These are phyloP conservation scores for Rhodotorula graminis DNA, from an alignment of 768 basidiomycete species.

Conservation along the genomic window DNA sequence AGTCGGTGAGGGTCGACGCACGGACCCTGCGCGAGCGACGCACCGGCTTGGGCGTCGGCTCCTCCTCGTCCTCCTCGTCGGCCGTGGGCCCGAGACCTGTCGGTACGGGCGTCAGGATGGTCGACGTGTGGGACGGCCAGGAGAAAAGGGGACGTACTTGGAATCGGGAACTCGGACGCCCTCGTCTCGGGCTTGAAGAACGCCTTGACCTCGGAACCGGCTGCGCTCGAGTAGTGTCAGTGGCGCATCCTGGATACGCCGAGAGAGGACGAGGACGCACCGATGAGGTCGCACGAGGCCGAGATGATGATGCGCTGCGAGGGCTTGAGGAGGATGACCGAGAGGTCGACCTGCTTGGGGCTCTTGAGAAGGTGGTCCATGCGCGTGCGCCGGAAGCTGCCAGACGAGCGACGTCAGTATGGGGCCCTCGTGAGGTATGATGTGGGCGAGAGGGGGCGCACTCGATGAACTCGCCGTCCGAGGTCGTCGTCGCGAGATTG, in stretches of 20 bases:
- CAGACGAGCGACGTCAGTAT: too few relatives aligned
- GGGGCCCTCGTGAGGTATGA: neutral
- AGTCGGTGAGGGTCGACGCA: too few relatives aligned
- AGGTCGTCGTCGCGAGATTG: constrained; percentile 20
- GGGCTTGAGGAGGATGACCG: constrained; percentile 37
- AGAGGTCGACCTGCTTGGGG: constrained; percentile 26
- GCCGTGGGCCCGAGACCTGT: neutral
- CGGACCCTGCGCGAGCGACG: too few relatives aligned
- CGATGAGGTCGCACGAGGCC: constrained; percentile 36
- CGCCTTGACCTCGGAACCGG: constrained; percentile 24
- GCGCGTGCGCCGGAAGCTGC: constrained; percentile 30
- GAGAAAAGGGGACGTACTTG: neutral
- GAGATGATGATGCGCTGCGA: constrained; percentile 36
- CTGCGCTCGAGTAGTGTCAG: neutral
- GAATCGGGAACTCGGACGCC: constrained; percentile 19
- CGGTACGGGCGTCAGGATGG: neutral
- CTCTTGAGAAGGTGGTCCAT: constrained; percentile 11
- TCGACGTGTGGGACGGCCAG: too few relatives aligned
- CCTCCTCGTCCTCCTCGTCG: neutral
- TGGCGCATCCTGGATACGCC: neutral
- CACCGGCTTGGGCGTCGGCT: neutral
- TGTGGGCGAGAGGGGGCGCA: neutral
- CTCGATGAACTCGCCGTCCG: constrained; percentile 38
- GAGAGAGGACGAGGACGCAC: constrained; percentile 10
- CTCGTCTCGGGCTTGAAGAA: constrained; percentile 13